Evolutionary conservation across 306 rosid species (phyloP).

Genomic region (Pterocarpus macrocarpus): DNA sequence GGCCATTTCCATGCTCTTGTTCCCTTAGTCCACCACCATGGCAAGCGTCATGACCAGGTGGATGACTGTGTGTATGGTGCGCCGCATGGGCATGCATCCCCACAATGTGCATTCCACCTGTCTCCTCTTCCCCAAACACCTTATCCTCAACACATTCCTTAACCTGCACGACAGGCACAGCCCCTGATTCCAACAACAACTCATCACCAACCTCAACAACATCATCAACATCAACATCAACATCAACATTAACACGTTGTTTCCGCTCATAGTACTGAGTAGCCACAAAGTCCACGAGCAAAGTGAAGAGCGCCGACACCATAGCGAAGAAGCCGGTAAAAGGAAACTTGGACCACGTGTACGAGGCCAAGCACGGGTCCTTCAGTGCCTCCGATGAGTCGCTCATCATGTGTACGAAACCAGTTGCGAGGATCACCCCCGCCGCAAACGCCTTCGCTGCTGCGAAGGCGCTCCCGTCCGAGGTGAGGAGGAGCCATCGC

Average conservation of each 20-base stretch:
- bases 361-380: constrained; percentile 69
- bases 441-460: constrained; percentile 92
- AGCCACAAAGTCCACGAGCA: constrained; percentile 85
- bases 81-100: constrained; percentile 98
- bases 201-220: neutral
- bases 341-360: constrained; percentile 89
- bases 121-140: constrained; percentile 89
- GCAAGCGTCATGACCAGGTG: constrained; percentile 74
- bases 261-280: constrained; percentile 91
- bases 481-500: constrained; percentile 60
- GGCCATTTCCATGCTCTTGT: constrained; percentile 39
- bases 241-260: constrained; percentile 50
- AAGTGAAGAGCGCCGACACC: constrained; percentile 83
- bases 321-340: constrained; percentile 89
- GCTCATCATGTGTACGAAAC: constrained; percentile 91
- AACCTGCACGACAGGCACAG: constrained; percentile 3
- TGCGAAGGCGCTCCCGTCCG: constrained; percentile 76
- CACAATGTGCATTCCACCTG: constrained; percentile 95
- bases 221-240: no score
- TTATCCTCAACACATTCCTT: constrained; percentile 46
- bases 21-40: constrained; percentile 36
- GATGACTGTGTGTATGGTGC: constrained; percentile 81
- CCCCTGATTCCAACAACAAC: constrained; percentile 40
- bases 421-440: constrained; percentile 95
- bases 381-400: constrained; percentile 64